Evolutionary conservation across 768 basidiomycete species (phyloP).

Genomic region (Suillus fuscotomentosus): DNA sequence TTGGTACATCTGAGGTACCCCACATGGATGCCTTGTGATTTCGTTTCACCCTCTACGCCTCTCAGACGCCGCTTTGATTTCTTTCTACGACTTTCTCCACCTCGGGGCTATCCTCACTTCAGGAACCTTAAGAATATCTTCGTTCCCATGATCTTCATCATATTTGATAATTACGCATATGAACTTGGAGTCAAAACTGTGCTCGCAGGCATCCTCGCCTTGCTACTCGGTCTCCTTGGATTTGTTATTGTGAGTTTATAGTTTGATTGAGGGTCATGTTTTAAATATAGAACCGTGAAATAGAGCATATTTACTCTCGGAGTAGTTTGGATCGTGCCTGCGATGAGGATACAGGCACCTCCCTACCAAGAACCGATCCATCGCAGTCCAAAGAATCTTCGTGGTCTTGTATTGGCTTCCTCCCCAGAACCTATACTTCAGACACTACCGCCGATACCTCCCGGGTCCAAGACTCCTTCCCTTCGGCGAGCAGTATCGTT

Average conservation of each 20-base stretch:
- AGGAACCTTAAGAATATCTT: not conserved
- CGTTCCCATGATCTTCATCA: slow-evolving; percentile 8
- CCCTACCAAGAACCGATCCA: slow-evolving; percentile 18
- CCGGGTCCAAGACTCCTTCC: slow-evolving; percentile 1
- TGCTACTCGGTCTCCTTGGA: slow-evolving; percentile 21
- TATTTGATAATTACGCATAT: slow-evolving; percentile 7
- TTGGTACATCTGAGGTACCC: slow-evolving; percentile 1
- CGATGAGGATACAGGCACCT: slow-evolving; percentile 11
- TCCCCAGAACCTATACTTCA: slow-evolving; percentile 2
- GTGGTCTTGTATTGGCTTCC: slow-evolving; percentile 1
- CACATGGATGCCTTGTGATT: slow-evolving; percentile 6
- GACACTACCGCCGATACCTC: not conserved
- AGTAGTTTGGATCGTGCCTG: slow-evolving; percentile 23
- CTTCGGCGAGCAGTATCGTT: slow-evolving; percentile 9
- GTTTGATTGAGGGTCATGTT: not conserved
- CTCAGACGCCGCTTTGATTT: not conserved
- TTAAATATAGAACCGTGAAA: not conserved
- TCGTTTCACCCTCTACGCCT: slow-evolving; percentile 4
- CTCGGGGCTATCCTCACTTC: not conserved
- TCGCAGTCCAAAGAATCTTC: slow-evolving; percentile 2
- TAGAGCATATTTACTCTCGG: slow-evolving; percentile 27
- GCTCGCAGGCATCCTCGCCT: slow-evolving; percentile 22
- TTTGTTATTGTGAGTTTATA: slow-evolving; percentile 21
- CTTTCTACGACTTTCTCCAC: not conserved
- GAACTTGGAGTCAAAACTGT: slow-evolving; percentile 10